Conservation (phyloP, 1,284 basidiomycete species). For the Athelia sp. region DNA sequence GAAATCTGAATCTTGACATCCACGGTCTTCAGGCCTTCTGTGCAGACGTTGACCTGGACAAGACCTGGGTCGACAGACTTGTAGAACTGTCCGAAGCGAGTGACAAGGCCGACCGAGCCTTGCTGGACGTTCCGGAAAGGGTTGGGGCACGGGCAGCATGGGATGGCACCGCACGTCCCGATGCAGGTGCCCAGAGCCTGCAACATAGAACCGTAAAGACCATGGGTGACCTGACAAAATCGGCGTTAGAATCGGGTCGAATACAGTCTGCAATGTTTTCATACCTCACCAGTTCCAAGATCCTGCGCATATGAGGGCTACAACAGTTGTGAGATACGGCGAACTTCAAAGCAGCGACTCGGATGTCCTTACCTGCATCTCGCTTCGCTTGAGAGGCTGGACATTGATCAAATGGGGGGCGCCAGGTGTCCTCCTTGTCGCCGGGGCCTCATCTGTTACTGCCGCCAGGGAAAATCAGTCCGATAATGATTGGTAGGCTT, state of each 20-base stretch:
- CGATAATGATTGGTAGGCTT: too few relatives aligned
- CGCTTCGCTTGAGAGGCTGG: slow-evolving; percentile 75
- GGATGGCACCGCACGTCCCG: slow-evolving; percentile 74
- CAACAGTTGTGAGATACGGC: slow-evolving; percentile 3
- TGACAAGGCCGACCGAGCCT: slow-evolving; percentile 87
- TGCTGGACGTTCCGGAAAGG: slow-evolving; percentile 80
- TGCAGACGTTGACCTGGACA: slow-evolving; percentile 90
- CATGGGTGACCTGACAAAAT: slow-evolving; percentile 63
- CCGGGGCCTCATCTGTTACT: slow-evolving; percentile 53
- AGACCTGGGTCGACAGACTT: slow-evolving; percentile 92
- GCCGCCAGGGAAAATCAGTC: neutral
- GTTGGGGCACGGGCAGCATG: slow-evolving; percentile 80
- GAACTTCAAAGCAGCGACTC: slow-evolving; percentile 6
- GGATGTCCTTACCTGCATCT: slow-evolving; percentile 69
- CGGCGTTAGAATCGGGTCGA: slow-evolving; percentile 6
- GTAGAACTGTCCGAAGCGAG: slow-evolving; percentile 93
- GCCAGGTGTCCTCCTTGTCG: slow-evolving; percentile 24
- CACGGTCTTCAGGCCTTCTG: slow-evolving; percentile 77
- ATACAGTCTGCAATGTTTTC: neutral
- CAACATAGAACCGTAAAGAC: slow-evolving; percentile 80
- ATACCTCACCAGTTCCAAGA: slow-evolving; percentile 61
- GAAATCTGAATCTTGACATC: slow-evolving; percentile 95
- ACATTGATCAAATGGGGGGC: slow-evolving; percentile 57
- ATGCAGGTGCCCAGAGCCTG: slow-evolving; percentile 56
- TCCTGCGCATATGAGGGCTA: slow-evolving; percentile 91